A percentile compares a stretch with the other conserved stretches of the same genome.
Conservation (phyloP, 1,284 basidiomycete species). For the Boletus nobilissimus region DNA sequence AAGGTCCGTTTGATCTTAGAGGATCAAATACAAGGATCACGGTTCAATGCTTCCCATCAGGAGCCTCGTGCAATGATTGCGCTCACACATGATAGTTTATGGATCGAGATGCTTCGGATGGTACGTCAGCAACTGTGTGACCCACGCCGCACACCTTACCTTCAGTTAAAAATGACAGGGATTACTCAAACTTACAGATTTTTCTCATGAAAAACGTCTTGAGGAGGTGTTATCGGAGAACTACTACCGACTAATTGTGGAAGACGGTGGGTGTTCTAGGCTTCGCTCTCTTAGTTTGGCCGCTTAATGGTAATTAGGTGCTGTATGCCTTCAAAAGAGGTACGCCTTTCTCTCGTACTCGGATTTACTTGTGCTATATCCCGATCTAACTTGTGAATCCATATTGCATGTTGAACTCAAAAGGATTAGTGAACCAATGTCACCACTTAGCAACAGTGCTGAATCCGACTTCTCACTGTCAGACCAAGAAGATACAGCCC, state of each 20-base stretch:
- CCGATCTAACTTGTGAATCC: neutral
- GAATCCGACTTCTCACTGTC: neutral
- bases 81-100: too few species aligned
- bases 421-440: neutral
- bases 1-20: too few species aligned
- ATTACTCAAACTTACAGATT: too few species aligned
- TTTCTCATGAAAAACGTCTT: too few species aligned
- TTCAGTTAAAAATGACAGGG: too few species aligned
- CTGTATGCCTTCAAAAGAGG: neutral
- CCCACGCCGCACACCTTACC: too few species aligned
- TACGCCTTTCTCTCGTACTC: neutral
- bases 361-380: neutral
- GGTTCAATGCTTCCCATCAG: too few species aligned
- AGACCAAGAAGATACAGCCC: neutral
- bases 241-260: neutral
- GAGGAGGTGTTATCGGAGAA: neutral
- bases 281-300: neutral
- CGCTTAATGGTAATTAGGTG: neutral
- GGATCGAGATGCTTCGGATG: too few species aligned
- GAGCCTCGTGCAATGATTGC: too few species aligned
- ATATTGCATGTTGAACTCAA: neutral
- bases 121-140: neutral
- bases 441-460: neutral
- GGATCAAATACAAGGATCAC: too few species aligned
- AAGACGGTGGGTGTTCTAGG: neutral